phyloP scores from a whole-genome alignment of 768 basidiomycete genomes.

The Peribolospora baueri region DNA sequence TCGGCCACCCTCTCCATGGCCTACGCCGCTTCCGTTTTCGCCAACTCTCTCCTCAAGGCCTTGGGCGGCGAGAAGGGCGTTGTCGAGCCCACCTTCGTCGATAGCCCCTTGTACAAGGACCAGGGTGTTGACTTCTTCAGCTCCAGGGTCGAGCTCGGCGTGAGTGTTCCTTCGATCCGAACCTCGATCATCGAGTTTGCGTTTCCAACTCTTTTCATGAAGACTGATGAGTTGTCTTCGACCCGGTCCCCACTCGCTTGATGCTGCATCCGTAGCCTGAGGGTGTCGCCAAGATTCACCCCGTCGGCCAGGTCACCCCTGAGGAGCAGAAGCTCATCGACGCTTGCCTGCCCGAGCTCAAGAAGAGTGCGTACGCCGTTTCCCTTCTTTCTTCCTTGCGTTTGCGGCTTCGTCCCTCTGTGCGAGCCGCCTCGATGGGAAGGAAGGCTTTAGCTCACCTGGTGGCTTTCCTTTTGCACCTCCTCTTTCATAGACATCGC shows the following conservation, averaged over 20 bases:
- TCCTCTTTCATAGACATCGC: too few species aligned
- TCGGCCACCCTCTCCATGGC: slow-evolving; percentile 56
- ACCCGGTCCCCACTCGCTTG: slow-evolving; percentile 5
- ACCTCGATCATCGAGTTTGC: slow-evolving; percentile 59
- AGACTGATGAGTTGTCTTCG: not conserved
- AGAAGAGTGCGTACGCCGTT: slow-evolving; percentile 18
- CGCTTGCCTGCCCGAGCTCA: slow-evolving; percentile 69
- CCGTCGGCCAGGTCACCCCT: slow-evolving; percentile 49
- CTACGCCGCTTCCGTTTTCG: slow-evolving; percentile 46
- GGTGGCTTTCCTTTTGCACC: too few species aligned
- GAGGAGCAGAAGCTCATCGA: slow-evolving; percentile 68
- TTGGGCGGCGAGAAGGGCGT: slow-evolving; percentile 43
- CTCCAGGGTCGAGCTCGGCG: slow-evolving; percentile 76
- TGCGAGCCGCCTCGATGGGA: too few species aligned
- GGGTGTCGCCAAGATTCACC: slow-evolving; percentile 82
- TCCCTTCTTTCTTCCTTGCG: too few species aligned
- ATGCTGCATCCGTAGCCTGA: slow-evolving; percentile 27
- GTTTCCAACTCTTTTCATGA: not conserved
- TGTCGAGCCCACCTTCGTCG: slow-evolving; percentile 61
- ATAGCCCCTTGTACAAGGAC: slow-evolving; percentile 58
- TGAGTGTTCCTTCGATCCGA: slow-evolving; percentile 77
- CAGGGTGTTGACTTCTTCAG: slow-evolving; percentile 90
- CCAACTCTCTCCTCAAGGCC: slow-evolving; percentile 35
- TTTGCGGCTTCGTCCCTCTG: too few species aligned
- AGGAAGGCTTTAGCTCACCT: too few species aligned